phyloP scores from a whole-genome alignment of 2,329 filamentous ascomycete genomes.

The Pseudocercospora musae region DNA sequence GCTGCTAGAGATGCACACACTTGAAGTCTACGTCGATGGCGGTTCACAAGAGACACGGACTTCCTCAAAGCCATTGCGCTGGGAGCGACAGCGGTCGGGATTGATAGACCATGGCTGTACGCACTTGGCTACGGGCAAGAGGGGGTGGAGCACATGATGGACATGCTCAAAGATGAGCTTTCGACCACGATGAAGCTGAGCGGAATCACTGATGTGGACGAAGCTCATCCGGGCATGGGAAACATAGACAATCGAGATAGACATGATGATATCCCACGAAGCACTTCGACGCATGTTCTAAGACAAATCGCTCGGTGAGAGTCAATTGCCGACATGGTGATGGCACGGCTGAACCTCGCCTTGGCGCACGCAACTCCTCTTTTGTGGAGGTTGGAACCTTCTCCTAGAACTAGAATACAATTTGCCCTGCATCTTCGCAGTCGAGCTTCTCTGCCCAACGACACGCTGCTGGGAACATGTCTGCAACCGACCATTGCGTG shows the following conservation, averaged over 20 bases:
- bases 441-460: too few species aligned
- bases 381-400: neutral
- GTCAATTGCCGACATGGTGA: neutral
- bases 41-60: conserved; percentile 51
- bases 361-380: neutral
- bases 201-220: conserved; percentile 58
- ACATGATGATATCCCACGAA: neutral
- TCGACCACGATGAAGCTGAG: conserved; percentile 64
- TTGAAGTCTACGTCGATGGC: conserved; percentile 51
- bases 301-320: neutral
- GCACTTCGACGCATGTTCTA: neutral
- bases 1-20: conserved; percentile 59
- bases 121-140: conserved; percentile 57
- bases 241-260: conserved; percentile 36
- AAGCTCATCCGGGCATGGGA: conserved; percentile 58
- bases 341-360: conserved; percentile 7
- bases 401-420: neutral
- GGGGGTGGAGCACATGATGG: conserved; percentile 42
- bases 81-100: conserved; percentile 57
- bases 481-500: too few species aligned
- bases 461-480: too few species aligned
- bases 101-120: conserved; percentile 59
- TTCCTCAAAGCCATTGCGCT: conserved; percentile 52
- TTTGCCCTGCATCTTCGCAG: neutral
- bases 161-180: conserved; percentile 54